A percentile compares a stretch with the other conserved stretches of the same genome.
phyloP scores from a whole-genome alignment of 768 basidiomycete genomes.

The Suillus paluster region DNA sequence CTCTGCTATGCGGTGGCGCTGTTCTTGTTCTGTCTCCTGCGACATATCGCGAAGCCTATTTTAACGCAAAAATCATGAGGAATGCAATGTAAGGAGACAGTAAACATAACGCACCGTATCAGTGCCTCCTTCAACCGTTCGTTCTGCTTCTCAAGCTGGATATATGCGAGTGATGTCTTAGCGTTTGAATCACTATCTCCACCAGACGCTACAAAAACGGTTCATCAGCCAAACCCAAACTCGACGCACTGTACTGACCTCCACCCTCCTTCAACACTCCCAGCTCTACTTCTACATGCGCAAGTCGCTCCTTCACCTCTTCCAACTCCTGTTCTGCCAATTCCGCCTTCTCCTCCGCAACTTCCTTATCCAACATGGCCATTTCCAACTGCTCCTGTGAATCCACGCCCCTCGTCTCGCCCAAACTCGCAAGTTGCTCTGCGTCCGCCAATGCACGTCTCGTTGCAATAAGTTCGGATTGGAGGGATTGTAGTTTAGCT shows the following conservation, averaged over 20 bases:
- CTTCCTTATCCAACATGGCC: slow-evolving; percentile 93
- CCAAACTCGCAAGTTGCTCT: slow-evolving; percentile 71
- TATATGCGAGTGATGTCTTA: slow-evolving; percentile 67
- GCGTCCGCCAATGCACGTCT: slow-evolving; percentile 80
- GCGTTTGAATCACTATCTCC: slow-evolving; percentile 39
- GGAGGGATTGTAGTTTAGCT: slow-evolving; percentile 80
- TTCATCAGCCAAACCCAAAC: slow-evolving; percentile 10
- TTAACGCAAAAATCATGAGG: slow-evolving; percentile 7
- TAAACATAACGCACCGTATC: slow-evolving; percentile 56
- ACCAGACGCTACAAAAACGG: slow-evolving; percentile 18
- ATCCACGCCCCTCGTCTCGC: slow-evolving; percentile 75
- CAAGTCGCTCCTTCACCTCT: slow-evolving; percentile 76
- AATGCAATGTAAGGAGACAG: background rate
- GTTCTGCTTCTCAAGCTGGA: slow-evolving; percentile 96
- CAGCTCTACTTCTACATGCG: slow-evolving; percentile 82
- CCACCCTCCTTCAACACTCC: slow-evolving; percentile 72
- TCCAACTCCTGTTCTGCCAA: slow-evolving; percentile 77
- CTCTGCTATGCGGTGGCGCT: slow-evolving; percentile 77
- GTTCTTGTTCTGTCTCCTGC: slow-evolving; percentile 85
- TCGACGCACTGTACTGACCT: slow-evolving; percentile 21
- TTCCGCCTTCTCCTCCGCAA: slow-evolving; percentile 93
- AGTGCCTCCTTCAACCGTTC: slow-evolving; percentile 94
- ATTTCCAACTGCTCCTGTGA: slow-evolving; percentile 92
- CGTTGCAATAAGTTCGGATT: slow-evolving; percentile 76
- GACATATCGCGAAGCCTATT: slow-evolving; percentile 85